phyloP scores from a whole-genome alignment of 2,329 filamentous ascomycete genomes.

The Neurospora sp. region DNA sequence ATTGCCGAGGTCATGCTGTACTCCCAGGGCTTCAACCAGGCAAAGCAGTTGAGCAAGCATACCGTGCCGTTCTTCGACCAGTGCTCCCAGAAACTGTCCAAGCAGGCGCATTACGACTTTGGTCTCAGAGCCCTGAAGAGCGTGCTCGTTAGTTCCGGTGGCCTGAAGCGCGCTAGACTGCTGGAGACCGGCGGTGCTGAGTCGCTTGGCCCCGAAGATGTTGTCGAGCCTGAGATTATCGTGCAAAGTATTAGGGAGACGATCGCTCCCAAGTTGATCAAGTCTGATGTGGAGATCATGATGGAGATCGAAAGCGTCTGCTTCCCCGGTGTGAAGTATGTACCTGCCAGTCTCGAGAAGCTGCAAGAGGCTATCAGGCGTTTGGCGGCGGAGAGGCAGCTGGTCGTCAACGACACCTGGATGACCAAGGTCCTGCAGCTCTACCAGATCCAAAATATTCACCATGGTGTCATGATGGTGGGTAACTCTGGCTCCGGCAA shows the following conservation, averaged over 20 bases:
- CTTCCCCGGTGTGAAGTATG: slow-evolving; percentile 89
- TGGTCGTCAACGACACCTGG: slow-evolving; percentile 89
- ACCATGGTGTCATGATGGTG: slow-evolving; percentile 99
- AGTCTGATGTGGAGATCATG: slow-evolving; percentile 84
- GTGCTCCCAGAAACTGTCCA: slow-evolving; percentile 71
- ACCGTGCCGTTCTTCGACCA: slow-evolving; percentile 98
- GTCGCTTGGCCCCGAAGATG: slow-evolving; percentile 51
- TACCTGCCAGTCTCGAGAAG: slow-evolving; percentile 74
- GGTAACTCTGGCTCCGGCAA: slow-evolving; percentile 97
- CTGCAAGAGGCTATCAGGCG: slow-evolving; percentile 73
- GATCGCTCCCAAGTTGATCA: slow-evolving; percentile 94
- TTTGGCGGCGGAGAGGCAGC: slow-evolving; percentile 74
- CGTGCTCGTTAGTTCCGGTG: slow-evolving; percentile 94
- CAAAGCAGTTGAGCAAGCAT: slow-evolving; percentile 86
- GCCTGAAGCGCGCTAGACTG: slow-evolving; percentile 79
- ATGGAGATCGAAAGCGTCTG: slow-evolving; percentile 69
- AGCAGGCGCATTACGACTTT: slow-evolving; percentile 98
- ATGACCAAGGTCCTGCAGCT: slow-evolving; percentile 95
- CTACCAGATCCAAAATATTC: slow-evolving; percentile 95
- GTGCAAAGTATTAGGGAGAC: slow-evolving; percentile 98
- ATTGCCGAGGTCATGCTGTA: slow-evolving; percentile 99
- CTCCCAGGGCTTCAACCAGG: slow-evolving; percentile 96
- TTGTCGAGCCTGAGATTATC: slow-evolving; percentile 92
- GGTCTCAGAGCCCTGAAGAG: slow-evolving; percentile 96
- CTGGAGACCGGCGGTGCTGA: slow-evolving; percentile 41